Evolutionary conservation across 148 eudicot genomes (phyloP), one percentile per base, ranked within the genome.

Genomic region (Chenopodium berlandieri): DNA sequence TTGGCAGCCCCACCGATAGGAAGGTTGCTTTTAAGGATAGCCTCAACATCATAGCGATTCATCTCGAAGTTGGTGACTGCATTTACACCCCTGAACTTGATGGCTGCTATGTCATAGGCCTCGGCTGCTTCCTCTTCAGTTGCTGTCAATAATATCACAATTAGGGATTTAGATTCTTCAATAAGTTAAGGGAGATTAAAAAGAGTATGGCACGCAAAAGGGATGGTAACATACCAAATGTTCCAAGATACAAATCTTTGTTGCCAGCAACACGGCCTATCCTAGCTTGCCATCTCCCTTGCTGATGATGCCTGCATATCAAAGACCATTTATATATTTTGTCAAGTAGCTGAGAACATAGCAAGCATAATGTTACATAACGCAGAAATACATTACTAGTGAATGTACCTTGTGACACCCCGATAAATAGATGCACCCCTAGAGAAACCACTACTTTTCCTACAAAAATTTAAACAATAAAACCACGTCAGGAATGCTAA

Each of bases 181-280:
- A 58, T 20, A 7, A 17, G 8, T 32, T 13, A 77, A n/a, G 25
- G 2, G 7, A 19, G 4, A 19, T 32, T 2, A 19, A 4, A 16
- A 7, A 2, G 10, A 62, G 16, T 34, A 14, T 11, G 3, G 37
- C 3, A 32, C 4, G 32, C 66, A 78, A 4, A 19, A 19, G 20
- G 48, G 12, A 10, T n/a, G 12, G 4, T 1, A 54, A 81, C 85
- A 23, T 86, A 92, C 99, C 98, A 79, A 96, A 96, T 56, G 99
- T 96, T 65, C 99, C 99, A 3, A 96, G 94, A 83, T 96, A 96
- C 40, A 96, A 77, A 85, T 96, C 99, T 80, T 96, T 96, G 77
- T 96, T 96, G 69, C 99, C 99, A 4, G 99, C 99, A 70, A 96
- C 99, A 75, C 99, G 99, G 67, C 99, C 99, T 34, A 96, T 96